These are phyloP conservation scores for Talaromyces wortmannii DNA, from an alignment of 495 filamentous ascomycete genomes.

Conservation along the genomic window DNA sequence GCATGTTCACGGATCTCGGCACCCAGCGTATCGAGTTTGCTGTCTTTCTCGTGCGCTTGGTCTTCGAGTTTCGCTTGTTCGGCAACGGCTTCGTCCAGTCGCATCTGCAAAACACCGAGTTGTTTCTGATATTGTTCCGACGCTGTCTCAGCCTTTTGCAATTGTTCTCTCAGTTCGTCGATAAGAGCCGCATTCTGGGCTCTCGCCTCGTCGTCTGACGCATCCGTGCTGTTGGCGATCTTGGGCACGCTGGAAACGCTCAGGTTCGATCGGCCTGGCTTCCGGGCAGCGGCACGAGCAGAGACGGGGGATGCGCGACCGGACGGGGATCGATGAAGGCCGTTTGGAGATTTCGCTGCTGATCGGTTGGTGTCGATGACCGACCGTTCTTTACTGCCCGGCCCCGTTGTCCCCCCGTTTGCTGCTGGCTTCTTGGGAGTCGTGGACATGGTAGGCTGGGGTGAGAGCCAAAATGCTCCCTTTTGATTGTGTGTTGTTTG, in stretches of 20 bases:
- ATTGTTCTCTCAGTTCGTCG: constrained; percentile 74
- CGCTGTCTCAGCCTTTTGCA: constrained; percentile 71
- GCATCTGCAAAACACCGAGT: constrained; percentile 73
- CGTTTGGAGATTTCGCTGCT: constrained; percentile 28
- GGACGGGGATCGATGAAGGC: constrained; percentile 34
- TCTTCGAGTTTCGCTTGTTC: constrained; percentile 87
- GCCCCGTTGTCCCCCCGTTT: neutral
- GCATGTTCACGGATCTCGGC: constrained; percentile 73
- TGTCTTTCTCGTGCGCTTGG: constrained; percentile 71
- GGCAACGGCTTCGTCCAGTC: constrained; percentile 74
- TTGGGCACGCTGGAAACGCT: constrained; percentile 50
- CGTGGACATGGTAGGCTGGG: neutral
- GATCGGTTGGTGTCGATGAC: neutral
- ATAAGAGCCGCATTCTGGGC: constrained; percentile 71
- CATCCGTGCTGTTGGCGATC: constrained; percentile 41
- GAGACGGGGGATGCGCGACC: constrained; percentile 50
- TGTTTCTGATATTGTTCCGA: constrained; percentile 82
- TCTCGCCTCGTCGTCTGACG: constrained; percentile 52
- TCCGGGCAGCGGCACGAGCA: constrained; percentile 59
- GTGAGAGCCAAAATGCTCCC: neutral
- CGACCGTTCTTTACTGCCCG: constrained; percentile 1
- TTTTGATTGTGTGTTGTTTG: neutral
- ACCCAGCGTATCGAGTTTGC: constrained; percentile 69
- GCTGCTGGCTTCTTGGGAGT: constrained; percentile 1
- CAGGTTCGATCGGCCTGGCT: constrained; percentile 51